These are phyloP conservation scores for Rhynchospora breviuscula DNA, from an alignment of 176 grass and related monocot genomes.

Conservation along the genomic window DNA sequence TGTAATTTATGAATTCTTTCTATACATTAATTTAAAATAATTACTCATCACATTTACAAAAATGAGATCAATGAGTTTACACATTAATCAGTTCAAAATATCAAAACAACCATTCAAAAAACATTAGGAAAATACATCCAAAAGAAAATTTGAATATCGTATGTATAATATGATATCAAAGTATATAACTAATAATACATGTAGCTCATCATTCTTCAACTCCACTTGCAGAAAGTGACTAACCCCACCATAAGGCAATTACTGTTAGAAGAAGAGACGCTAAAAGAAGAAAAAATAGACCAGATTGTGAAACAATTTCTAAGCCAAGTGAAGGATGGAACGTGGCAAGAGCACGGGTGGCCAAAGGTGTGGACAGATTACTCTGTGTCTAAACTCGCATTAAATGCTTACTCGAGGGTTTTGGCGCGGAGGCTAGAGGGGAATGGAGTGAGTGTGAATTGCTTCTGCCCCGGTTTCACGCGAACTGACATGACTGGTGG, in stretches of 20 bases:
- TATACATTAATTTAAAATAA: background rate
- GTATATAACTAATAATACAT: background rate
- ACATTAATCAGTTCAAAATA: background rate
- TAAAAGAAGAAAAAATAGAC: constrained; percentile 49
- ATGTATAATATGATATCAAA: background rate
- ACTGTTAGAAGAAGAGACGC: constrained; percentile 55
- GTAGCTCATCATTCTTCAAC: background rate
- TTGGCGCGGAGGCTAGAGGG: constrained; percentile 54
- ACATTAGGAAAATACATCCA: background rate
- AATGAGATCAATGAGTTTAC: background rate
- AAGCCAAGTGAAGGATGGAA: constrained; percentile 57
- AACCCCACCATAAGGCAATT: constrained; percentile 28
- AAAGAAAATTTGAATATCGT: background rate
- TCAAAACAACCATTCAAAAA: background rate
- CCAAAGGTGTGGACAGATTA: constrained; percentile 95
- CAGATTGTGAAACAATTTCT: constrained; percentile 67
- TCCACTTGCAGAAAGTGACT: constrained; percentile 53
- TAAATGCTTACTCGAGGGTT: constrained; percentile 77
- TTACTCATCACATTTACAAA: background rate
- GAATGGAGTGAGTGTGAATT: constrained; percentile 51
- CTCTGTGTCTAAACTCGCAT: constrained; percentile 80
- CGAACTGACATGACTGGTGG: constrained; percentile 74
- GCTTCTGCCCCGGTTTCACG: constrained; percentile 95
- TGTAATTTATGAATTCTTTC: constrained; percentile 36
- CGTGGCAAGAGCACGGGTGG: constrained; percentile 62